A percentile compares a stretch with the other conserved stretches of the same genome.
Conservation (phyloP, 1,139 yeast species). For the Pichia inconspicua region DNA sequence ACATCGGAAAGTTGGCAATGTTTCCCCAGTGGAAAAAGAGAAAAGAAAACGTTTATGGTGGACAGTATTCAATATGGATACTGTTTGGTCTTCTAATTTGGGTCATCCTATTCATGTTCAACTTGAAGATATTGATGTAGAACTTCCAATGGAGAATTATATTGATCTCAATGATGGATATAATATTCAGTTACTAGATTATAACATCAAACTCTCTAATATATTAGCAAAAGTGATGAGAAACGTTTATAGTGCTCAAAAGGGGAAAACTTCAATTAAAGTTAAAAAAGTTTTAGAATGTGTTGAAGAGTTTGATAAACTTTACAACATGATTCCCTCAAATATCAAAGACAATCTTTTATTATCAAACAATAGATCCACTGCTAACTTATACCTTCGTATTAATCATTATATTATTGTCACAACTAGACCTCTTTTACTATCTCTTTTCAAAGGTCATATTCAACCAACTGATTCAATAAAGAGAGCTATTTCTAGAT, state of each 20-base stretch:
- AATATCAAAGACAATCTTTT: slow-evolving; percentile 20
- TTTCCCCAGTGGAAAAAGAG: slow-evolving; percentile 26
- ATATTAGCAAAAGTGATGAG: slow-evolving; percentile 32
- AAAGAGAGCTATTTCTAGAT: slow-evolving; percentile 32
- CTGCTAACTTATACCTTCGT: slow-evolving; percentile 38
- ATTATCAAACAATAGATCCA: slow-evolving; percentile 27
- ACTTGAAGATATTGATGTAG: slow-evolving; percentile 43
- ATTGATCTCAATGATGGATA: slow-evolving; percentile 31
- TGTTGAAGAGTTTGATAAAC: slow-evolving; percentile 18
- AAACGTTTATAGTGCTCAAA: slow-evolving; percentile 32
- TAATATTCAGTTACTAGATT: slow-evolving; percentile 31
- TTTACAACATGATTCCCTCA: slow-evolving; percentile 17
- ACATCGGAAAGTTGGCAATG: slow-evolving; percentile 32
- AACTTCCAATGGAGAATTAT: slow-evolving; percentile 35
- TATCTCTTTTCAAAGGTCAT: slow-evolving; percentile 33
- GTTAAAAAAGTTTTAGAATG: slow-evolving; percentile 21
- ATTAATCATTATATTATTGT: slow-evolving; percentile 39
- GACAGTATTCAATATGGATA: slow-evolving; percentile 43
- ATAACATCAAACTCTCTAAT: slow-evolving; percentile 37
- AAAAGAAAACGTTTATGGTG: slow-evolving; percentile 45
- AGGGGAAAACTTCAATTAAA: slow-evolving; percentile 27
- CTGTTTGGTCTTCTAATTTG: slow-evolving; percentile 42
- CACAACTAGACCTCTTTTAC: slow-evolving; percentile 38
- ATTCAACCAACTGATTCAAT: slow-evolving; percentile 30
- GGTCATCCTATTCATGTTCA: slow-evolving; percentile 39